Base-by-base conservation (phyloP, 2,329 filamentous ascomycete genomes). In the Plenodomus tracheiphilus region DNA sequence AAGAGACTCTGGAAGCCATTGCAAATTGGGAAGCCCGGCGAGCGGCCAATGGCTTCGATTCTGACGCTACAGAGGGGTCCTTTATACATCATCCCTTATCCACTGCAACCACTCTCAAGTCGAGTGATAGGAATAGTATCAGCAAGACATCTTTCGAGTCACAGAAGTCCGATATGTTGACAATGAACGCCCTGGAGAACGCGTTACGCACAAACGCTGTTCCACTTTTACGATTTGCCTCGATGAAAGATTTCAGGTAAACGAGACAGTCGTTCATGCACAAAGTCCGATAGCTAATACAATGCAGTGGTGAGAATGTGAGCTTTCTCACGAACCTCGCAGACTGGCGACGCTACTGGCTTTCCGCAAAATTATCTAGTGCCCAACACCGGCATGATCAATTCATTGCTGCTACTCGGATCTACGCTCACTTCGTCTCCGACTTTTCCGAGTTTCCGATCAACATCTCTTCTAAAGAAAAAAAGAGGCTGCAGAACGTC, bases 401-500 rank as follows among this genome's bases (percentile, higher is more conserved):
- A 39, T 71, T 68, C 46, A 47, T 68, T 6, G 54, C 58, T 13
- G 68, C 67, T 8, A 57, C 61, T 15, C 64, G 61, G 38, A 66
- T 72, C 22, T 71, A 69, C 52, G 59, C 65, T 43, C 59, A 60
- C 15, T 71, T 71, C 41, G 65, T 71, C 22, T 70, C 65, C 1
- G 62, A 65, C 18, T 64, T 62, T 36, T 66, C 69, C 2, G 68
- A 71, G 20, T 70, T 71, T 32, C 66, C 68, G 4, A 66, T 71
- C 54, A 71, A 71, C 46, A 66, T 71, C 10, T 66, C 59, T 13
- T 66, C 61, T 13, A 56, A 49, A 32, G 60, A 65, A 43, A 65
- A 63, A 55, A 66, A 65, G 22, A 54, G 52, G 3, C 55, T 71
- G 1, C 56, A 69, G 28, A 34, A 49, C 2, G 44, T 71, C 8